Base-by-base conservation (phyloP, 2,329 filamentous ascomycete genomes). In the Lasiodiplodia gonubiensis region DNA sequence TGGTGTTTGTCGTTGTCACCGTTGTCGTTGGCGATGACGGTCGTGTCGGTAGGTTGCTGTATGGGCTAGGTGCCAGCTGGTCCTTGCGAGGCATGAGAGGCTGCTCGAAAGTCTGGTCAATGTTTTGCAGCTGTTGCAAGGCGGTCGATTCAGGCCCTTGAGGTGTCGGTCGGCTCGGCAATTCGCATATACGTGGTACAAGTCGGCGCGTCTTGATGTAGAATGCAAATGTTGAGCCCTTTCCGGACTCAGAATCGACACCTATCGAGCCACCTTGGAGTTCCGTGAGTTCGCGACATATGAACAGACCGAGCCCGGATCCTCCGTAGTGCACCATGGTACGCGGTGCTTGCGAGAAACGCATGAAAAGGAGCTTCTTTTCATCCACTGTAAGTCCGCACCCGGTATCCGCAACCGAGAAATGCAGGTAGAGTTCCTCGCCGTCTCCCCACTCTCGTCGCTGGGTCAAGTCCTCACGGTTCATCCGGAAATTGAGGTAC, bases 311-410 rank as follows among this genome's bases (percentile, higher is more conserved):
- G 1, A 93, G 82, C 0, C 91, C 91, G 0, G 88, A 90, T 0
- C 90, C 91, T 30, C 90, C 91, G 70, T 92, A 92, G 70, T 91
- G 86, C 33, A 91, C 86, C 70, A 92, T 89, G 0, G 89, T 92
- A 61, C 86, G 86, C 2, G 89, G 88, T 21, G 66, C 66, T 53
- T 67, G 66, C 10, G 66, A 67, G 49, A 67, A 67, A 14, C 74
- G 72, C 61, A 75, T 71, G 52, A 78, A 78, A 1, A 78, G 69
- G 1, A 74, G 67, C 23, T 70, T 71, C 67, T 76, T 77, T 49
- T 78, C 75, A 30, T 75, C 74, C 0, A 52, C 65, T 3, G 73
- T 76, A 16, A 77, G 71, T 12, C 75, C 76, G 35, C 74, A 74
- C 1, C 76, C 76, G 2, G 76, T 78, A 55, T 78, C 77, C 52